Base-by-base conservation (phyloP, 2,329 filamentous ascomycete genomes). In the Alternaria conjuncta region DNA sequence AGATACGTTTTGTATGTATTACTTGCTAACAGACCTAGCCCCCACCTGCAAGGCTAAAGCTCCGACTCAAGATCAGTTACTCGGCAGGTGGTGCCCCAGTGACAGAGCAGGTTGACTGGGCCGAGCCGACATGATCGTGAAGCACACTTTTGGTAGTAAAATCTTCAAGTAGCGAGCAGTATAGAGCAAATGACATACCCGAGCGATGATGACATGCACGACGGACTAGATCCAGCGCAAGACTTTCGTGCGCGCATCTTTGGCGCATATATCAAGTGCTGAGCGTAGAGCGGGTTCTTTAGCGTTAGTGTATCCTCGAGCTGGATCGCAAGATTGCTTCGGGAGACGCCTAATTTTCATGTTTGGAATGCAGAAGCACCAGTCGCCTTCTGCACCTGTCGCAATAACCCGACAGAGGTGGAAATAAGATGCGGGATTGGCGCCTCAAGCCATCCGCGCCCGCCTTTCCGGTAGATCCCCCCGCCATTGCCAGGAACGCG, bases 41-140 rank as follows among this genome's bases (percentile, higher is more conserved):
- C 69, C 87, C 90, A 61, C 87, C 88, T 60, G 78, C 87, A 36
- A 88, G 86, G 75, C 82, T 99, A 67, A 89, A 95, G 66, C 84
- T 99, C 72, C 90, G 96, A 76, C 84, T 99, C 75, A 94, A 94
- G 82, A 88, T 99, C 75, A 89, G 88, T 61, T 98, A 94, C 79
- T 84, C 87, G 32, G 91, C 92, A 79, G 87, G 88, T 61, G 88
- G 89, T 23, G 89, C 89, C 56, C 87, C 90, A 66, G 86, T 96
- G 18, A 91, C 91, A 78, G 96, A 99, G 76, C 94, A 98, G 82
- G 94, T 98, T 62, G 96, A 97, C 83, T 99, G 96, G 96, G 90
- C 92, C 28, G 96, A 99, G 82, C 90, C 93, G 23, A 71, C 75
- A 57, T 79, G 72, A 64, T n/a, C n/a, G 50, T 44, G 55, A 21